Evolutionary conservation across 768 basidiomycete species (phyloP).

Genomic region (Amanita molliuscula): DNA sequence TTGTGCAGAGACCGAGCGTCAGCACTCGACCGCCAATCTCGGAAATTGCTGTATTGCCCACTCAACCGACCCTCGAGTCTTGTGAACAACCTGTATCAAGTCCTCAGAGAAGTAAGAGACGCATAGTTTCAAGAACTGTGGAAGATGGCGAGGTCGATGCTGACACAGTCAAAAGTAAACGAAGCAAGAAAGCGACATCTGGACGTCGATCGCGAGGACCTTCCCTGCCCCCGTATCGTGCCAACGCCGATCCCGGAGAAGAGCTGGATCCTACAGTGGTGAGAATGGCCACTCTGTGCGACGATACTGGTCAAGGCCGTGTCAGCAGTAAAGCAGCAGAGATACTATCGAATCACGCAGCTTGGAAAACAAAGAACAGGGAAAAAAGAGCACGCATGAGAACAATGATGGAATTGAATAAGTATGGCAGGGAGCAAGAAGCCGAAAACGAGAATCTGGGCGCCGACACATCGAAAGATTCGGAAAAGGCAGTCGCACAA

Average conservation of each 20-base stretch:
- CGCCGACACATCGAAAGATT: slow-evolving; percentile 8
- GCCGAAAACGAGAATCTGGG: slow-evolving; percentile 27
- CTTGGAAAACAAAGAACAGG: slow-evolving; percentile 60
- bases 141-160: slow-evolving; percentile 10
- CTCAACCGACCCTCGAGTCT: neutral
- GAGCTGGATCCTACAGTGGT: slow-evolving; percentile 72
- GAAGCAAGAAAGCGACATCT: slow-evolving; percentile 15
- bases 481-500: slow-evolving; percentile 10
- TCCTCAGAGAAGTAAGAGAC: slow-evolving; percentile 12
- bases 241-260: slow-evolving; percentile 57
- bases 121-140: slow-evolving; percentile 8
- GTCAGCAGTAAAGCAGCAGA: slow-evolving; percentile 69
- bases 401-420: slow-evolving; percentile 57
- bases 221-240: slow-evolving; percentile 46
- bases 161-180: slow-evolving; percentile 12
- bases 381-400: slow-evolving; percentile 60
- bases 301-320: slow-evolving; percentile 69
- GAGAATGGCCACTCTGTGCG: slow-evolving; percentile 77
- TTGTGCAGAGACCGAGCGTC: neutral
- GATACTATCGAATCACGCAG: slow-evolving; percentile 58
- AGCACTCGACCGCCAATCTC: neutral
- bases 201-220: slow-evolving; percentile 32
- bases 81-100: neutral
- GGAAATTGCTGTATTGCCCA: neutral
- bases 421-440: slow-evolving; percentile 49